Percentiles rank a stretch among this genome's conserved stretches.
These are phyloP conservation scores for Mycena indigotica DNA, from an alignment of 768 basidiomycete genomes.

Conservation along the genomic window DNA sequence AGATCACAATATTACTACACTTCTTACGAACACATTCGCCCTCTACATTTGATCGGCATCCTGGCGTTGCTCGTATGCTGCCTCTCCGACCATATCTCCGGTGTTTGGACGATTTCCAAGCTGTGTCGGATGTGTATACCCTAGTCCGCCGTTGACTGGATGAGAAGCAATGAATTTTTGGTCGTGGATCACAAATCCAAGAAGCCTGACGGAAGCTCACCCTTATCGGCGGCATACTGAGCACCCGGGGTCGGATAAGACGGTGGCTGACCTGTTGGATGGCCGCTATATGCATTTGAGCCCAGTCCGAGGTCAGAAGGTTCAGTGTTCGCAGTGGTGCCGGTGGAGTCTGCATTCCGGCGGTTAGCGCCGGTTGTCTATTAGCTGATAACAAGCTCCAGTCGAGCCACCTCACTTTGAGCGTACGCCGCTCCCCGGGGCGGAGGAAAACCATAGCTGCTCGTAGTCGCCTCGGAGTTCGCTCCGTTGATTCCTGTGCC, in stretches of 20 bases:
- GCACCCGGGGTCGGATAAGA: slow-evolving; percentile 9
- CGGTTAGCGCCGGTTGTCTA: not conserved
- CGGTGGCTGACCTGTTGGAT: slow-evolving; percentile 2
- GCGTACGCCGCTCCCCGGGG: slow-evolving; percentile 17
- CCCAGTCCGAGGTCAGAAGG: slow-evolving; percentile 11
- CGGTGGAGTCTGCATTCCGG: no score
- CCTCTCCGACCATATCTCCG: slow-evolving; percentile 2
- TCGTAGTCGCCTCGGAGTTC: slow-evolving; percentile 12
- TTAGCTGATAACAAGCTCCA: not conserved
- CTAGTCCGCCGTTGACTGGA: slow-evolving; percentile 7
- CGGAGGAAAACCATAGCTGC: slow-evolving; percentile 13
- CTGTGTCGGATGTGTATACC: slow-evolving; percentile 13
- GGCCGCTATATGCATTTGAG: slow-evolving; percentile 14
- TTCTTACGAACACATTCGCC: not conserved
- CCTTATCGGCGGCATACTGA: slow-evolving; percentile 7
- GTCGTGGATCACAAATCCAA: no score
- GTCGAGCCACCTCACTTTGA: slow-evolving; percentile 16
- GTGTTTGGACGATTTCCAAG: slow-evolving; percentile 10
- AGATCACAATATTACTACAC: not conserved
- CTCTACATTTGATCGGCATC: slow-evolving; percentile 8
- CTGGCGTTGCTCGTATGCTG: slow-evolving; percentile 11
- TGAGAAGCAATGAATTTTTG: no score
- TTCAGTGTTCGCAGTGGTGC: slow-evolving; percentile 4
- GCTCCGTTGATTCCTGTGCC: slow-evolving; percentile 19
- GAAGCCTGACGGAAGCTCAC: no score